Evolutionary conservation across 495 filamentous ascomycete genomes (phyloP).

Genomic region (Neurospora sp.): DNA sequence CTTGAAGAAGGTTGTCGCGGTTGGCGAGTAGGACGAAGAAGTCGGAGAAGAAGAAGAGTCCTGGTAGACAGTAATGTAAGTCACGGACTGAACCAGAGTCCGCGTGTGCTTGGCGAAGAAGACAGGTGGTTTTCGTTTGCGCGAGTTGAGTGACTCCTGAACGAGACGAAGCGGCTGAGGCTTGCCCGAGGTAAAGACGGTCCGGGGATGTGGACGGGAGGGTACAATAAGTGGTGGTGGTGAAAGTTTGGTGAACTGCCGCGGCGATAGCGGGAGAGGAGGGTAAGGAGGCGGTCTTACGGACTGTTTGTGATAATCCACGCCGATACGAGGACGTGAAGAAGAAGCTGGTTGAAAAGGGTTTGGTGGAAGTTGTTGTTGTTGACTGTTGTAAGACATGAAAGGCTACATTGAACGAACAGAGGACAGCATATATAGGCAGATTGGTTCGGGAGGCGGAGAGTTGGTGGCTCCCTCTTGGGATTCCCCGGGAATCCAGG

Average conservation of each 20-base stretch:
- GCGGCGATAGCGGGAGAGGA: neutral
- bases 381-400: neutral
- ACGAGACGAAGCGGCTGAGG: constrained; percentile 19
- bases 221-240: neutral
- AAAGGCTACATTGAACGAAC: neutral
- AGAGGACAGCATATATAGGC: neutral
- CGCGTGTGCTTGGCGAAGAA: constrained; percentile 14
- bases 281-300: neutral
- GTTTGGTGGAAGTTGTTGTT: neutral
- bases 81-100: constrained; percentile 22
- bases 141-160: constrained; percentile 7
- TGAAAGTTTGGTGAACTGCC: neutral
- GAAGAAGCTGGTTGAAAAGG: neutral
- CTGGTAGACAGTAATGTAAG: constrained; percentile 36
- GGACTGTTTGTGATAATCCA: neutral
- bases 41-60: constrained; percentile 25
- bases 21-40: neutral
- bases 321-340: too few relatives aligned
- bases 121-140: constrained; percentile 15
- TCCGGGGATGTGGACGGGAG: neutral
- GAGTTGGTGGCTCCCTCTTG: neutral
- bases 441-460: neutral
- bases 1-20: neutral
- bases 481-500: neutral
- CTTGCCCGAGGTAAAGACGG: constrained; percentile 14